Base-by-base conservation (phyloP, 23 red algal genomes). In the Agarophyton chilense region DNA sequence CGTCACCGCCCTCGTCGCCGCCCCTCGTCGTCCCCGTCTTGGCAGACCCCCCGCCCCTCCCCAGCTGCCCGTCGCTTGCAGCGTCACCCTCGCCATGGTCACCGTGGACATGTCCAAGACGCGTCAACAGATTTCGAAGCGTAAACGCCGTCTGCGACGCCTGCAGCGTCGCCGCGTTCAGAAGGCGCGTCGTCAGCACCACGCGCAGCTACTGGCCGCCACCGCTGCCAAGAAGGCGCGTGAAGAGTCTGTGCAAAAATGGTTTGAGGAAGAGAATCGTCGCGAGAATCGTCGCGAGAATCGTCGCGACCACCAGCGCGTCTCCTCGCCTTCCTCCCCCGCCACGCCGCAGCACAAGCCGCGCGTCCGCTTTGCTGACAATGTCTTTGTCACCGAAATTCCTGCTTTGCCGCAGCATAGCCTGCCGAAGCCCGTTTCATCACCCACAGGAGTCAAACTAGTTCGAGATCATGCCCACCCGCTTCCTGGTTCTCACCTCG, bases 381-480 rank as follows among this genome's bases (percentile, higher is more conserved):
- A 75, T 45, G 71, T 88, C 34, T 51, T 32, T 13, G 68, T 88
- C 41, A 63, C 71, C 29, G 52, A 88, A 68, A 88, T 88, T 66
- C 84, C 84, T 1, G 52, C 28, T 7, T 26, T 50, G n/a, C 44
- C 68, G 24, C 16, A 11, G 26, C 52, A 61, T 29, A 56, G 47
- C 9, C 46, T 88, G 11, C 84, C 84, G 3, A 56, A 52, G 44
- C 68, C 84, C 31, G 45, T 63, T 11, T 66, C 84, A 16, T 60
- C 49, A 11, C 84, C 84, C 5, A 75, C 72, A 10, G 55, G 53
- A 2, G 42, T 65, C 32, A 28, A 29, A 21, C 45, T 68, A 13
- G 56, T 33, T 12, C 24, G 17, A 9, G 52, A 63, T 9, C 60
- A 52, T 10, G 34, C 35, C 9, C 21, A 46, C 3, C 34, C 8